Evolutionary conservation across 306 rosid genomes (phyloP).

Genomic region (Lablab purpureus): DNA sequence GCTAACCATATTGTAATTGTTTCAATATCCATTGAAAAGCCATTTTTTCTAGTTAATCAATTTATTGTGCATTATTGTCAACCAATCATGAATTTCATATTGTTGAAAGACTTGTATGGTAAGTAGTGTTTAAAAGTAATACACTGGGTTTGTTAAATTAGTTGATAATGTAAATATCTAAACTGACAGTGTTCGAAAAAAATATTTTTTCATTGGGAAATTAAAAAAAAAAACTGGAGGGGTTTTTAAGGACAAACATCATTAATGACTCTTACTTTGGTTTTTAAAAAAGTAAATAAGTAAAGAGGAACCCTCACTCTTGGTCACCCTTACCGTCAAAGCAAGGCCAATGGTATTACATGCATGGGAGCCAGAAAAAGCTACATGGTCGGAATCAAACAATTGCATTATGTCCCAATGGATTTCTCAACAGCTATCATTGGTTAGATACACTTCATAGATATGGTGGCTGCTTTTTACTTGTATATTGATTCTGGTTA

Average conservation of each 20-base stretch:
- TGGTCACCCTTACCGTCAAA: slow-evolving; percentile 7
- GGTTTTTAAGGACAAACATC: background rate
- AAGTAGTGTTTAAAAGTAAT: background rate
- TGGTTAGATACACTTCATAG: slow-evolving; percentile 26
- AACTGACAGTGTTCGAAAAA: background rate
- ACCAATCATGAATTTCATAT: too few species aligned
- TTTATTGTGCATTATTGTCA: slow-evolving; percentile 22
- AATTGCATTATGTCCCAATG: background rate
- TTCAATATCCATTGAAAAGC: slow-evolving; percentile 25
- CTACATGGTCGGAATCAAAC: slow-evolving; percentile 9
- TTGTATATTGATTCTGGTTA: slow-evolving; percentile 9
- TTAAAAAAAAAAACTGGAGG: background rate
- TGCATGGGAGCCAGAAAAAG: slow-evolving; percentile 2
- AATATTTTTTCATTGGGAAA: background rate
- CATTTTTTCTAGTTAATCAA: background rate
- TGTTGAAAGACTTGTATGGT: too few species aligned
- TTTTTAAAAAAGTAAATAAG: slow-evolving; percentile 6
- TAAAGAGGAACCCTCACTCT: background rate
- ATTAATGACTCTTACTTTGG: background rate
- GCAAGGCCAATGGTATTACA: background rate
- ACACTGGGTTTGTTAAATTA: background rate
- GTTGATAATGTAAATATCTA: background rate
- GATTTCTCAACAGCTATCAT: slow-evolving; percentile 28
- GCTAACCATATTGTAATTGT: slow-evolving; percentile 19
- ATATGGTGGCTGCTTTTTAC: slow-evolving; percentile 19